A percentile compares a stretch with the other conserved stretches of the same genome.
phyloP scores from a whole-genome alignment of 768 basidiomycete genomes.

The Porpolomopsis calyptriformis region DNA sequence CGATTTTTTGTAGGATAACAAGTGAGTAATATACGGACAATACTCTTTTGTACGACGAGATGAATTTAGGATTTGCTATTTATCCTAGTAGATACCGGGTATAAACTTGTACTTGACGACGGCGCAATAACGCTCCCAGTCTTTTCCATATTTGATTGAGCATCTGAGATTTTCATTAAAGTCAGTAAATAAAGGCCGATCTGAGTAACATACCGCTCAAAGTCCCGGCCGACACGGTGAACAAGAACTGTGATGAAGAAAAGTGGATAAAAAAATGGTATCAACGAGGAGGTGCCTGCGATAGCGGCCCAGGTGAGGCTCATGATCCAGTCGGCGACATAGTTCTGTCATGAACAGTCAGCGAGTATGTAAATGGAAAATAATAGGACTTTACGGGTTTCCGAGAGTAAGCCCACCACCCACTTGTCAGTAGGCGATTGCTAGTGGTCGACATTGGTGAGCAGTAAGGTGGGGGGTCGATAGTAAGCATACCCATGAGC shows the following conservation, averaged over 20 bases:
- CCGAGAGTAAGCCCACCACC: conserved; percentile 91
- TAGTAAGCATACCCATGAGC: conserved; percentile 61
- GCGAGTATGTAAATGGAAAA: background rate
- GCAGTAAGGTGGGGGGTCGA: background rate
- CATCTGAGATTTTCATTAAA: conserved; percentile 37
- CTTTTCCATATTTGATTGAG: conserved; percentile 84
- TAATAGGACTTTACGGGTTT: conserved; percentile 56
- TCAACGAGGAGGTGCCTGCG: conserved; percentile 64
- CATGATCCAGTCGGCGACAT: conserved; percentile 88
- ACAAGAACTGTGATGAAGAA: conserved; percentile 93
- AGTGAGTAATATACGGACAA: no score
- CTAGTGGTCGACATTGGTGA: conserved; percentile 26
- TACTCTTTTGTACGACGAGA: no score
- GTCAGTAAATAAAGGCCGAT: background rate
- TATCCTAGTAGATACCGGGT: conserved; percentile 66
- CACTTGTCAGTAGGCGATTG: conserved; percentile 82
- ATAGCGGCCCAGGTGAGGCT: conserved; percentile 76
- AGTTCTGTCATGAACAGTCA: conserved; percentile 46
- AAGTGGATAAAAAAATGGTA: conserved; percentile 93
- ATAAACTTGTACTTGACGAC: conserved; percentile 89
- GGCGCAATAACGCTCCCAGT: conserved; percentile 85
- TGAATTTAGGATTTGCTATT: background rate
- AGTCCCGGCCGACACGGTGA: conserved; percentile 88
- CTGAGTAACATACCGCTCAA: conserved; percentile 55
- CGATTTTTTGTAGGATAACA: no score